phyloP scores from a whole-genome alignment of 257 asterid species.

The Solanum ossicruentum region DNA sequence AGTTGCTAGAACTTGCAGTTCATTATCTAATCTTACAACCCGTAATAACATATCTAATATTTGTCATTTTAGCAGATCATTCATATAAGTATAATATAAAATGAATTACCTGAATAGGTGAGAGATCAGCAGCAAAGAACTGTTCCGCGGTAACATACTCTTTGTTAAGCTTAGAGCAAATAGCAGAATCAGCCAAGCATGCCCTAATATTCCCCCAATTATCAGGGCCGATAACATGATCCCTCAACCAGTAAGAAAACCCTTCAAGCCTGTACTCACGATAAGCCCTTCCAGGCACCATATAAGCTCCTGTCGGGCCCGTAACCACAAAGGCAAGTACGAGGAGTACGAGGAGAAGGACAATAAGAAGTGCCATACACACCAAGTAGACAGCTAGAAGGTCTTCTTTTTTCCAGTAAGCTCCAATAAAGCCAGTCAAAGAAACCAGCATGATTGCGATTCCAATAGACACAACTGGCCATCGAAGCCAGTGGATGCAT shows the following conservation, averaged over 20 bases:
- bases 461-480: constrained; percentile 63
- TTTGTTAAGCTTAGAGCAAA: constrained; percentile 46
- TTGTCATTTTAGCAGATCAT: too few relatives aligned
- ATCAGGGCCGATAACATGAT: constrained; percentile 38
- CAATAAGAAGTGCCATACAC: constrained; percentile 57
- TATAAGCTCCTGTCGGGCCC: constrained; percentile 44
- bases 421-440: constrained; percentile 79
- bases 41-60: too few relatives aligned
- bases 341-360: constrained; percentile 44
- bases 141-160: constrained; percentile 56
- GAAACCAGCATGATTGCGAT: constrained; percentile 58
- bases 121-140: constrained; percentile 46
- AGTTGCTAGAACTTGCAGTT: too few relatives aligned
- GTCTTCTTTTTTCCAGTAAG: constrained; percentile 81
- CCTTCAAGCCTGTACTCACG: constrained; percentile 45
- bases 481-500: constrained; percentile 80
- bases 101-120: constrained; percentile 66
- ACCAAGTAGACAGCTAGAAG: constrained; percentile 67
- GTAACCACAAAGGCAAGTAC: constrained; percentile 75
- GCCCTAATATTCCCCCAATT: constrained; percentile 53
- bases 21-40: too few relatives aligned
- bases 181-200: constrained; percentile 64
- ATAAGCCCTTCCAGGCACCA: constrained; percentile 45
- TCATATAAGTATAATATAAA: neutral
- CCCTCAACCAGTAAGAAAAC: constrained; percentile 76